A percentile compares a stretch with the other conserved stretches of the same genome.
Conservation (phyloP, 2,329 filamentous ascomycete species). For the Dryadomyces quercus-mongolicae region DNA sequence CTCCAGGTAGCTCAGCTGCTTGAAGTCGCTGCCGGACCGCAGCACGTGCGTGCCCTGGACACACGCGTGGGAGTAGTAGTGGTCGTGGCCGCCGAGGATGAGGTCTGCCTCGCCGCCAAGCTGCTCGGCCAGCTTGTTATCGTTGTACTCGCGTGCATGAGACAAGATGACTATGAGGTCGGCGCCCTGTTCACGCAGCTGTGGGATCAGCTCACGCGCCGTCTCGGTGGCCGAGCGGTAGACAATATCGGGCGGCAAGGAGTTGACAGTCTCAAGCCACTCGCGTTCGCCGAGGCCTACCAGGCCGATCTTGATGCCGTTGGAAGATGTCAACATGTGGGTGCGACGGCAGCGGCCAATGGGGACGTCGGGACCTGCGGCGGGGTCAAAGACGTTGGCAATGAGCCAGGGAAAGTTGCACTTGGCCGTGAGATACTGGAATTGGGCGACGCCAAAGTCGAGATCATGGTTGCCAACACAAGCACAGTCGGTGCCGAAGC, state of each 20-base stretch:
- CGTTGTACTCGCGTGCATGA: constrained; percentile 81
- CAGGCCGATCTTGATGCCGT: constrained; percentile 75
- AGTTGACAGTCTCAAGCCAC: constrained; percentile 84
- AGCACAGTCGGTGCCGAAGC: constrained; percentile 65
- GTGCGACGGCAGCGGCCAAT: constrained; percentile 68
- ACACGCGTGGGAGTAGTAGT: constrained; percentile 69
- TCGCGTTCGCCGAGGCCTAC: constrained; percentile 80
- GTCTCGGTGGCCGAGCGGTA: constrained; percentile 70
- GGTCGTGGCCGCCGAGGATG: constrained; percentile 80
- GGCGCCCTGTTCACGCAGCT: constrained; percentile 62
- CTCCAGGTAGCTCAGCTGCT: constrained; percentile 82
- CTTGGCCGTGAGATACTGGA: constrained; percentile 56
- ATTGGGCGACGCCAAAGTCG: constrained; percentile 80
- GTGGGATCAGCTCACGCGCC: constrained; percentile 62
- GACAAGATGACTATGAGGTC: constrained; percentile 75
- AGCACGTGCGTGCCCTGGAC: constrained; percentile 74
- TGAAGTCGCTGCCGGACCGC: constrained; percentile 85
- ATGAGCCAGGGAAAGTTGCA: constrained; percentile 84
- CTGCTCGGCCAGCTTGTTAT: constrained; percentile 70
- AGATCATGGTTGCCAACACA: constrained; percentile 88
- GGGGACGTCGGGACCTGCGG: constrained; percentile 55
- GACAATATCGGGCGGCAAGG: constrained; percentile 66
- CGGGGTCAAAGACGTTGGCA: constrained; percentile 78
- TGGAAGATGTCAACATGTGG: constrained; percentile 64
- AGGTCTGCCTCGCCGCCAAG: constrained; percentile 68